Evolutionary conservation across 2,329 filamentous ascomycete genomes (phyloP), one percentile per base, ranked within the genome.

Genomic region (Fusarium longipes): DNA sequence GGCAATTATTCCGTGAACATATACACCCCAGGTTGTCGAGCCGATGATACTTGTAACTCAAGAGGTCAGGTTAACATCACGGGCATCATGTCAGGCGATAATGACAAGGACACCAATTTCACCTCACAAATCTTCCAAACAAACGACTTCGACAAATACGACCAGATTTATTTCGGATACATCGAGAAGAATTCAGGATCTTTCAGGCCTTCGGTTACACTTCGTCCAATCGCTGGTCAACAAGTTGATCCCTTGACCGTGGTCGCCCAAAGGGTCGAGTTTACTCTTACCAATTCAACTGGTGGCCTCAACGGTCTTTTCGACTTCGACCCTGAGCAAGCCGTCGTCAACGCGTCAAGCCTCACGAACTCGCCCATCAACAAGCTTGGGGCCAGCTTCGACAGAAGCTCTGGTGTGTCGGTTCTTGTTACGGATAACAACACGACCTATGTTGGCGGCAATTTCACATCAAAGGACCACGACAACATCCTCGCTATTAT

Each of bases 101-200:
- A 79, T 56, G 74, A 78, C 70, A 69, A 78, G 71, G 70, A 80
- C 49, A 76, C 78, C 33, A 82, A 86, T 7, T 83, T 89, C 57
- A 84, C 87, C 27, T 87, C 84, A 1, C 84, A 86, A 1, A 81
- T 97, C 9, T 96, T 87, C 76, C 96, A 99, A 78, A 97, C 94
- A 18, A 99, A 99, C 80, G 87, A 96, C 76, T 96, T 90, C 77
- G 95, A 98, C 82, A 99, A 99, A 79, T 98, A 97, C 75, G 96
- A 99, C 75, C 89, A 92, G 70, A 89, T 99, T 59, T 97, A 93
- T 79, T 91, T 90, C 68, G 96, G 94, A 44, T 89, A 89, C 68
- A 88, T 99, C 53, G 93, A 98, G 75, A 89, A 89, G 53, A 89
- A 86, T 52, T 90, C 87, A 11, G 82, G 81, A 65, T 86, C 85